Conservation (phyloP, 2,329 filamentous ascomycete species). For the Neofusicoccum sp. region DNA sequence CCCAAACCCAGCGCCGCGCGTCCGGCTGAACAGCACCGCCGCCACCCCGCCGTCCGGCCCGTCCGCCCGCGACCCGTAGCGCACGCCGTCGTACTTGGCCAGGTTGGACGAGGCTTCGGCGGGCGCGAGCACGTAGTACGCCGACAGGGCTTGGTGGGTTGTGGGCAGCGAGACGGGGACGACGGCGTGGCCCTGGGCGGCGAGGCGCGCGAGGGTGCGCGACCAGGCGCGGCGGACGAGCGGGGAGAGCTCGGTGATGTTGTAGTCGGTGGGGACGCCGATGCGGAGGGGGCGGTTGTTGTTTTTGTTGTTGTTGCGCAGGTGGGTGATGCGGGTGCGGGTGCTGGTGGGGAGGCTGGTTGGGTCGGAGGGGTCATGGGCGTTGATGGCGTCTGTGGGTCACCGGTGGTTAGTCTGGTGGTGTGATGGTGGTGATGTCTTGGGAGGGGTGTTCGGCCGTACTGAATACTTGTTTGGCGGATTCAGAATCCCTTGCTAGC, state of each 20-base stretch:
- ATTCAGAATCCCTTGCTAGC: constrained; percentile 60
- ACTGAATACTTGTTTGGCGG: constrained; percentile 46
- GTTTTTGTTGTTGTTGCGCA: neutral
- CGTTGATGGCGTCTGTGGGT: constrained; percentile 53
- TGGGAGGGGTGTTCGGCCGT: constrained; percentile 19
- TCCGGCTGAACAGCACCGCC: constrained; percentile 65
- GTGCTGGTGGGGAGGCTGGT: constrained; percentile 66
- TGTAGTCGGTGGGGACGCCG: constrained; percentile 75
- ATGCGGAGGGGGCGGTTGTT: constrained; percentile 48
- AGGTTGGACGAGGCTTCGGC: constrained; percentile 96
- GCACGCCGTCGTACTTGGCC: constrained; percentile 95
- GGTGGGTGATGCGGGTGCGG: constrained; percentile 49
- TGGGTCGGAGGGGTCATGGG: constrained; percentile 71
- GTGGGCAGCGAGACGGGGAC: constrained; percentile 79
- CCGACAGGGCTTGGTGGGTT: constrained; percentile 82
- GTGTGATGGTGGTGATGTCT: constrained; percentile 1
- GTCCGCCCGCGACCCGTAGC: constrained; percentile 69
- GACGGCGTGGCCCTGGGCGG: constrained; percentile 68
- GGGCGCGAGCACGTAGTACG: constrained; percentile 94
- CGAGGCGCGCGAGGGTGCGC: constrained; percentile 61
- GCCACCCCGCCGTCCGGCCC: constrained; percentile 60
- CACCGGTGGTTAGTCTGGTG: neutral
- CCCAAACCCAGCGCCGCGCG: constrained; percentile 76
- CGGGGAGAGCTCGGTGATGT: constrained; percentile 76
- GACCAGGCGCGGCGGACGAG: constrained; percentile 72